Percentiles rank a stretch among this genome's conserved stretches.
phyloP scores from a whole-genome alignment of 352 stramenopile genomes.

The Phytophthora vignae region DNA sequence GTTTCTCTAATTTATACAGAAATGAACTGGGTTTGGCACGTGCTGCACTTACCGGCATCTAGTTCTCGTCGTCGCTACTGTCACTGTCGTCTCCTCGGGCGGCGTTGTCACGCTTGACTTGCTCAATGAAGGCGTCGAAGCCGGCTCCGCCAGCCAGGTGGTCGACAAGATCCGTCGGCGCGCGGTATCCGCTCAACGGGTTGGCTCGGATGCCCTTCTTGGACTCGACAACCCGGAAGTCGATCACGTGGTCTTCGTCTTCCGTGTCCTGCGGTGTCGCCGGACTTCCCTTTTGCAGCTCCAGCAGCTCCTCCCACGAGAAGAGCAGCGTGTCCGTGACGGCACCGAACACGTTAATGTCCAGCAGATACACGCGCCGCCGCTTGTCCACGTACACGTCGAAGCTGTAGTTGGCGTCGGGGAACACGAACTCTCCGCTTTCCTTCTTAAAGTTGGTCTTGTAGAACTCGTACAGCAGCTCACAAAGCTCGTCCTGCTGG shows the following conservation, averaged over 20 bases:
- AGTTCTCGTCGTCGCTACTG: conserved; percentile 38
- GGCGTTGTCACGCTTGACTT: conserved; percentile 84
- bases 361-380: conserved; percentile 91
- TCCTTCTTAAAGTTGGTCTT: conserved; percentile 47
- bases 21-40: conserved; percentile 29
- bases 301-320: conserved; percentile 88
- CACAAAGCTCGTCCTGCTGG: conserved; percentile 75
- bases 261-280: conserved; percentile 32
- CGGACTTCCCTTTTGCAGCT: conserved; percentile 27
- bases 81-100: conserved; percentile 22
- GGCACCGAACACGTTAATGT: conserved; percentile 95
- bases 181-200: conserved; percentile 79
- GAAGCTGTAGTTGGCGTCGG: conserved; percentile 89
- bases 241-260: conserved; percentile 63
- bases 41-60: conserved; percentile 31
- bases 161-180: conserved; percentile 85
- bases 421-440: conserved; percentile 49
- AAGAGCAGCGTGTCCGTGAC: conserved; percentile 96
- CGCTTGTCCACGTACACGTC: conserved; percentile 96
- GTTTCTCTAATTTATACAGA: conserved; percentile 45
- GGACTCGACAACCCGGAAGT: conserved; percentile 86
- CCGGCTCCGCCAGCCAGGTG: conserved; percentile 72
- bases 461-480: conserved; percentile 78
- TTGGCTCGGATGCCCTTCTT: conserved; percentile 69
- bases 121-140: conserved; percentile 85